phyloP scores from a whole-genome alignment of 2,329 filamentous ascomycete genomes.

The Periconia sp. region DNA sequence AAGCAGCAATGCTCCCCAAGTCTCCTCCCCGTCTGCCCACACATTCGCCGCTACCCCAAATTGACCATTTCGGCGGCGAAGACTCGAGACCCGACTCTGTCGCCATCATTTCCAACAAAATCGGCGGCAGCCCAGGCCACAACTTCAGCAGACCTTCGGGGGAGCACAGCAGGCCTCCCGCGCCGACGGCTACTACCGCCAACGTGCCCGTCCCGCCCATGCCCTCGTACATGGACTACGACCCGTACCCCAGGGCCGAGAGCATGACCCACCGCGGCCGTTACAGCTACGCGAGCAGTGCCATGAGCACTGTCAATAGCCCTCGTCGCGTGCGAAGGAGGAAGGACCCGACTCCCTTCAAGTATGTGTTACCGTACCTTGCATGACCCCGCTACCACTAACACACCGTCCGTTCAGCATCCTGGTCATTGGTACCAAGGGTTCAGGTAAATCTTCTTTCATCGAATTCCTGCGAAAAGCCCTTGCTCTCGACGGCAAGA shows the following conservation, averaged over 20 bases:
- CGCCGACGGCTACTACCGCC: slow-evolving; percentile 3
- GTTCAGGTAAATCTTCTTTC: slow-evolving; percentile 93
- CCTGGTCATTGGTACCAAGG: slow-evolving; percentile 83
- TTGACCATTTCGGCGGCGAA: slow-evolving; percentile 65
- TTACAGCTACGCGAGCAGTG: slow-evolving; percentile 94
- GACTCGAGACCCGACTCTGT: slow-evolving; percentile 62
- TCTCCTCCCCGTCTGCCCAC: slow-evolving; percentile 62
- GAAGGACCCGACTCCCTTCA: slow-evolving; percentile 97
- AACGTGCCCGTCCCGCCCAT: slow-evolving; percentile 53
- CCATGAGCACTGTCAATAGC: slow-evolving; percentile 88
- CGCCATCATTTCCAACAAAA: slow-evolving; percentile 63
- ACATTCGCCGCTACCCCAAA: slow-evolving; percentile 49
- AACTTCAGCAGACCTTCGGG: slow-evolving; percentile 42
- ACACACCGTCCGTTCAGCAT: slow-evolving; percentile 60
- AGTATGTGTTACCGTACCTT: slow-evolving; percentile 64
- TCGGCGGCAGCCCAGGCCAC: slow-evolving; percentile 31
- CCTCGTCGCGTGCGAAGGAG: slow-evolving; percentile 87
- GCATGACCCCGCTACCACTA: slow-evolving; percentile 8
- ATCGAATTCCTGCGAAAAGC: slow-evolving; percentile 91
- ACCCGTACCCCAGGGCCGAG: slow-evolving; percentile 81
- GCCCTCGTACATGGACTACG: slow-evolving; percentile 61
- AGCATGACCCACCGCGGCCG: slow-evolving; percentile 97
- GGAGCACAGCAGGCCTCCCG: slow-evolving; percentile 44
- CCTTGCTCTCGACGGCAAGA: slow-evolving; percentile 78
- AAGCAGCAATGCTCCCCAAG: slow-evolving; percentile 57